phyloP scores from a whole-genome alignment of 202 grass and related monocot genomes.

The Bolboschoenoplectus hybrid region DNA sequence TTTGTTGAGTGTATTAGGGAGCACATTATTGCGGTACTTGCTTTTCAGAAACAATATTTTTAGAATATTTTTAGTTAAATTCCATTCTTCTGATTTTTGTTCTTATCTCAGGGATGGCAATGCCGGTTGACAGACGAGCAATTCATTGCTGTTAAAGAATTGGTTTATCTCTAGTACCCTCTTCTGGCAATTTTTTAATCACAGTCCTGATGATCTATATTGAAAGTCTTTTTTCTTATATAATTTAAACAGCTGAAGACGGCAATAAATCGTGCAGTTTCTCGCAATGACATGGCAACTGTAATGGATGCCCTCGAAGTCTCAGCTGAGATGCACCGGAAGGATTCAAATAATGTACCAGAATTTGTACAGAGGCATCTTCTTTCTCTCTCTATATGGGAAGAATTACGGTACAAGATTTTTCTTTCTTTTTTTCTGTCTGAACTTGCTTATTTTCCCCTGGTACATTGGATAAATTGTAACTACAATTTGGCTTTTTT shows the following conservation, averaged over 20 bases:
- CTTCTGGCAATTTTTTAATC: not conserved
- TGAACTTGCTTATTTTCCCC: not conserved
- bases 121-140: constrained; percentile 98
- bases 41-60: constrained; percentile 34
- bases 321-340: constrained; percentile 96
- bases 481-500: constrained; percentile 41
- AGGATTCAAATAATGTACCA: constrained; percentile 98
- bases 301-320: constrained; percentile 99
- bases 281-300: constrained; percentile 80
- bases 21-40: constrained; percentile 91
- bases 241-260: constrained; percentile 75
- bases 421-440: constrained; percentile 7
- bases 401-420: constrained; percentile 79
- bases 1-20: constrained; percentile 99
- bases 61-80: constrained; percentile 38
- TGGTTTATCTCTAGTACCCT: constrained; percentile 61
- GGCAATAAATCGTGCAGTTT: constrained; percentile 79
- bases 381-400: constrained; percentile 92
- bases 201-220: constrained; percentile 38
- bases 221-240: constrained; percentile 37
- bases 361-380: constrained; percentile 98
- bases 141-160: constrained; percentile 98
- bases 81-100: constrained; percentile 44
- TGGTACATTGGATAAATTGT: constrained; percentile 29
- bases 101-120: constrained; percentile 87